Evolutionary conservation across 2,329 filamentous ascomycete genomes (phyloP), one percentile per base, ranked within the genome.

Genomic region (Byssothecium circinans): DNA sequence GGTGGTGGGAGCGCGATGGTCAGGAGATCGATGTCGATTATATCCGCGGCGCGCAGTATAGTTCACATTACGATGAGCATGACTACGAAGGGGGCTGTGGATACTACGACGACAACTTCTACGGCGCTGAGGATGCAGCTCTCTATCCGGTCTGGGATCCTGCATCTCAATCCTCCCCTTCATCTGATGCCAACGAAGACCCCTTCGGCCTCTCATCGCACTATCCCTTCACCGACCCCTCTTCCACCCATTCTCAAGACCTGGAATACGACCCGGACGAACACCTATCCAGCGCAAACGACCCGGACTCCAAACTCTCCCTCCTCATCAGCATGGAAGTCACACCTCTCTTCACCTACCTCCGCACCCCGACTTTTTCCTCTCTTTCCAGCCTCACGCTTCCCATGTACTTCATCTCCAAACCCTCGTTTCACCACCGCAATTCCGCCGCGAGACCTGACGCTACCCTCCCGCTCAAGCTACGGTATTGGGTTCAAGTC

Each of bases 41-140:
- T 25, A 33, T 67, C 0, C 54, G 59, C 3, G 63, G 63, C 17
- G 61, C 59, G 19, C 48, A 50, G 15, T 57, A 63, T 45, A 58
- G 48, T 36, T 50, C 53, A 0, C 60, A 69, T 43, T 62, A 66
- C 50, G 63, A 69, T 43, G 65, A 67, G 46, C 56, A 68, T 38
- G 67, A 70, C 51, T 60, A 69, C 45, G 67, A 67, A 32, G 65
- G 65, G 8, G 45, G 42, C 14, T 65, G 69, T 50, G 69, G 69
- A 49, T 57, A 64, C 42, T 70, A 68, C 46, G 36, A 39, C 8
- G 29, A 32, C 29, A 32, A 32, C 14, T n/a, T 14, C 29, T 32
- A 32, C 29, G 54, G 60, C 4, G 57, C 67, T 3, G 49, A 51
- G 12, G 59, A 67, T 27, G 30, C 44, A 5, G 49, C 49, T 2